Conservation (phyloP, 805 yeast species). For the Pachysolen tannophilus region DNA sequence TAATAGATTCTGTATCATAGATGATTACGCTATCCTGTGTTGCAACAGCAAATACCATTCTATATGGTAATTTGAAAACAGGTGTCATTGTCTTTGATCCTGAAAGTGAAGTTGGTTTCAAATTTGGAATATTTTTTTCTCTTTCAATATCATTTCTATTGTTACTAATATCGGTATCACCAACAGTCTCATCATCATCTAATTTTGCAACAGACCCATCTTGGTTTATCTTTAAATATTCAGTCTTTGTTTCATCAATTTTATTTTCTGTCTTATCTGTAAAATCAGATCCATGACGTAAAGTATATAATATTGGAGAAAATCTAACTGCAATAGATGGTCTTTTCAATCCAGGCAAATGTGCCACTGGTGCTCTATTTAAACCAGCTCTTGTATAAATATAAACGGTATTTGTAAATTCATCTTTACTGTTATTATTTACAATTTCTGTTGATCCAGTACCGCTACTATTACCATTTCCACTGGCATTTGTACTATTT, state of each 20-base stretch:
- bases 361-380: slow-evolving; percentile 63
- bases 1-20: slow-evolving; percentile 66
- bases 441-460: slow-evolving; percentile 11
- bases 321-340: slow-evolving; percentile 83
- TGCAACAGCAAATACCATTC: slow-evolving; percentile 87
- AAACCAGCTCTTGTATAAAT: slow-evolving; percentile 69
- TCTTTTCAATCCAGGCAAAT: slow-evolving; percentile 69
- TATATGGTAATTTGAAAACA: slow-evolving; percentile 57
- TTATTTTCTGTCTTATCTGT: too few relatives aligned
- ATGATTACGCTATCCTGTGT: slow-evolving; percentile 79
- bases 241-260: background rate
- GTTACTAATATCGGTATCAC: too few relatives aligned
- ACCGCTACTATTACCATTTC: background rate
- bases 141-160: background rate
- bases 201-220: slow-evolving; percentile 2
- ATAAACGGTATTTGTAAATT: slow-evolving; percentile 61
- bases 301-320: slow-evolving; percentile 55
- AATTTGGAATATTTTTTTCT: slow-evolving; percentile 2
- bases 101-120: background rate
- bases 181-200: slow-evolving; percentile 1
- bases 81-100: slow-evolving; percentile 11
- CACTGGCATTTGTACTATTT: background rate
- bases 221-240: background rate
- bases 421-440: slow-evolving; percentile 20
- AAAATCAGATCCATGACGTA: slow-evolving; percentile 15